Base-by-base conservation (phyloP, 2,329 filamentous ascomycete genomes). In the Paraphaeosphaeria sporulosa region DNA sequence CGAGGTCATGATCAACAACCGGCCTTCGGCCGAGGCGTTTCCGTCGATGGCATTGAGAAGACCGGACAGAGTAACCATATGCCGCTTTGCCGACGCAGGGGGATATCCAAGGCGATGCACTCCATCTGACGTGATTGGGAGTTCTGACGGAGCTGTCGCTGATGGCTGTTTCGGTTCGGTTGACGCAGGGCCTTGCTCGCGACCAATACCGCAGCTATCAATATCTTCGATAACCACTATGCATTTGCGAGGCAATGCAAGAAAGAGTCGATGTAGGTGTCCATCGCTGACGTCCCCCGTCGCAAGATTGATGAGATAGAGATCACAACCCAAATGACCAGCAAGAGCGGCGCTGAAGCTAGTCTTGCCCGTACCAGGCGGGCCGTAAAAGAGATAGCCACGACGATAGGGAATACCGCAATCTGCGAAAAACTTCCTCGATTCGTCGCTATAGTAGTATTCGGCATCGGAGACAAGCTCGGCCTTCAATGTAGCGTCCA, bases 201-300 rank as follows among this genome's bases (percentile, higher is more conserved):
- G 71, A 44, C 61, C 66, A 15, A 75, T 70, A 25, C 74, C 73
- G 73, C 72, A 15, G 73, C 73, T 51, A 56, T 82, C 75, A 40
- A 74, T 78, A 56, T 81, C 78, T 60, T 81, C 76, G n/a, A 81
- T 63, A 2, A 81, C 69, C 13, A 81, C 71, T 23, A 81, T 63
- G 58, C 73, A 81, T 50, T 73, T 72, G 5, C 66, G 63, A 13
- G 74, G 76, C n/a, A 81, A 70, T 13, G 66, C 59, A 2, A 66
- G 57, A 44, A 80, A 76, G 4, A 77, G 60, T 0, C 55, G 59
- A 19, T 74, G 71, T 0, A 81, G 66, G 7, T 52, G 67, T n/a
- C 61, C 55, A 47, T 80, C 71, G 21, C 64, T 73, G 23, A 73
- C 67, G 23, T 62, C 59, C 8, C 72, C 66, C 2, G 61, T 63